Evolutionary conservation across 768 basidiomycete genomes (phyloP).

Genomic region (Phallus indusiatus): DNA sequence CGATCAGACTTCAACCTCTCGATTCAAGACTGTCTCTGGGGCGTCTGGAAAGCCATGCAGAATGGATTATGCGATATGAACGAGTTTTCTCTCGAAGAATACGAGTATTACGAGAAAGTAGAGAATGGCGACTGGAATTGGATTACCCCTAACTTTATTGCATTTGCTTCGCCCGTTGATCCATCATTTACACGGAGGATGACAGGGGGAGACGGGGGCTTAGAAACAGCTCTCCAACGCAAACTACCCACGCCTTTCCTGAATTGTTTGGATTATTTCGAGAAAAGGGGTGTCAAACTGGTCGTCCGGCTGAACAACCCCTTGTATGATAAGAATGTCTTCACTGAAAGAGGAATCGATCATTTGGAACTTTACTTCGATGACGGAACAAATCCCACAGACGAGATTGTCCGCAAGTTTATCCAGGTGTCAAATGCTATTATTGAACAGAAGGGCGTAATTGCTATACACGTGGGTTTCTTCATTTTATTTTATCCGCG

Average conservation of each 20-base stretch:
- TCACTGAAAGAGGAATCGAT: conserved; percentile 76
- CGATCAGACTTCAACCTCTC: conserved; percentile 87
- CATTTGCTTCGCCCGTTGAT: conserved; percentile 89
- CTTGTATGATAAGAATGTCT: conserved; percentile 75
- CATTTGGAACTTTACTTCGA: conserved; percentile 94
- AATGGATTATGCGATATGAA: conserved; percentile 91
- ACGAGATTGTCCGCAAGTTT: conserved; percentile 89
- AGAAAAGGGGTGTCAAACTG: conserved; percentile 75
- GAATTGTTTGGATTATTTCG: conserved; percentile 91
- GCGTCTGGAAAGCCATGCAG: conserved; percentile 83
- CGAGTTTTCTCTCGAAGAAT: conserved; percentile 87
- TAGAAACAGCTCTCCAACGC: conserved; percentile 56
- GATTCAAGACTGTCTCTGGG: conserved; percentile 88
- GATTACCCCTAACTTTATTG: conserved; percentile 86
- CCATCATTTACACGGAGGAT: conserved; percentile 72
- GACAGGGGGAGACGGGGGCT: conserved; percentile 35
- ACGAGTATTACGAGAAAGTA: conserved; percentile 91
- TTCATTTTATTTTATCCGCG: conserved; percentile 10
- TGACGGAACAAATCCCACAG: conserved; percentile 95
- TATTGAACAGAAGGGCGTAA: conserved; percentile 68
- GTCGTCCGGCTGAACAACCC: conserved; percentile 92
- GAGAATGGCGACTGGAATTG: conserved; percentile 96
- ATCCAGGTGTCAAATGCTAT: conserved; percentile 76
- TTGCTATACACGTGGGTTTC: conserved; percentile 75
- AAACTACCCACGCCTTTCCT: conserved; percentile 72